phyloP scores from a whole-genome alignment of 2,329 filamentous ascomycete genomes.

The Xylaria polymorpha region DNA sequence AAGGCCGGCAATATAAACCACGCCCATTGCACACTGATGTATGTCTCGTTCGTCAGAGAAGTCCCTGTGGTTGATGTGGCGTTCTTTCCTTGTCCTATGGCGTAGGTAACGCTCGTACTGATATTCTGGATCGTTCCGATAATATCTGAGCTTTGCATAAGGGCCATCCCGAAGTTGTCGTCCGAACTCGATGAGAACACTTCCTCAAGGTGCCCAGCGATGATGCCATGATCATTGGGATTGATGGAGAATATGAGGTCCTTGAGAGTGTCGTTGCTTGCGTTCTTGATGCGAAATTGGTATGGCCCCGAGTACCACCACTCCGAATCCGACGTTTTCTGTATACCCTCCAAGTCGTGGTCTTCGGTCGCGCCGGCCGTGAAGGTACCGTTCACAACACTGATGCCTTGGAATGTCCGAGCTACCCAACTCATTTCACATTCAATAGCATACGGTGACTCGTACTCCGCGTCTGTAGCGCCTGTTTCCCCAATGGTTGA shows the following conservation, averaged over 20 bases:
- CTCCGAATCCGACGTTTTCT: neutral
- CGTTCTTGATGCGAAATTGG: neutral
- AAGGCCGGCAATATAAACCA: constrained; percentile 7
- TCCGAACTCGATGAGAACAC: constrained; percentile 17
- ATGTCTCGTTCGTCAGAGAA: constrained; percentile 13
- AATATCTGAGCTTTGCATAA: constrained; percentile 17
- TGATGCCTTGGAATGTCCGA: constrained; percentile 16
- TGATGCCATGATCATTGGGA: constrained; percentile 24
- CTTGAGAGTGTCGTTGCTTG: neutral
- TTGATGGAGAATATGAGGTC: constrained; percentile 21
- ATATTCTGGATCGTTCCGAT: constrained; percentile 21
- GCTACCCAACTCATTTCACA: constrained; percentile 17
- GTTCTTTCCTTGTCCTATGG: constrained; percentile 17
- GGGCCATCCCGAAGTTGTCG: constrained; percentile 15
- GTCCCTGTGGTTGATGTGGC: constrained; percentile 8
- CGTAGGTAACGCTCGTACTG: constrained; percentile 19
- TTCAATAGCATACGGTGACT: constrained; percentile 14
- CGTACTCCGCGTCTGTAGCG: neutral
- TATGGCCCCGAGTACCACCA: constrained; percentile 18
- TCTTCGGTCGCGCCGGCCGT: constrained; percentile 6
- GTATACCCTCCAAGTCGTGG: constrained; percentile 11
- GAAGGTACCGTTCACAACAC: constrained; percentile 17
- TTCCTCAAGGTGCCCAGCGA: constrained; percentile 15
- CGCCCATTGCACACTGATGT: constrained; percentile 12
- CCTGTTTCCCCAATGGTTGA: neutral